Conservation (phyloP, 75 land plant genomes). For the Azolla pinnata region DNA sequence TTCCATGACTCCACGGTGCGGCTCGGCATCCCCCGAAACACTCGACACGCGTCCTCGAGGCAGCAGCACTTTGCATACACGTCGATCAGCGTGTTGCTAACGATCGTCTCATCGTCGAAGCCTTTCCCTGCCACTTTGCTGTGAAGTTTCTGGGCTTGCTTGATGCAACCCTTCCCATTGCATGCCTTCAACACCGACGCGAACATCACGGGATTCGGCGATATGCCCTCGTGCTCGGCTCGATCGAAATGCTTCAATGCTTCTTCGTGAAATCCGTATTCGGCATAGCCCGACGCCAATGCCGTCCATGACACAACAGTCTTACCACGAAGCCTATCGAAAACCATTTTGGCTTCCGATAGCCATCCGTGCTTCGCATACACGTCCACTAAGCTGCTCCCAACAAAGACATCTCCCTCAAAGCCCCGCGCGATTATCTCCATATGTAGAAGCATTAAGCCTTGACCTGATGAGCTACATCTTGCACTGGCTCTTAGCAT, state of each 20-base stretch:
- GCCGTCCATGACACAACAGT: slow-evolving; percentile 14
- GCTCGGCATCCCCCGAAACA: slow-evolving; percentile 12
- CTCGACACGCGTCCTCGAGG: slow-evolving; percentile 14
- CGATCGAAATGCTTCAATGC: too few relatives aligned
- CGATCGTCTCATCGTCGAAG: slow-evolving; percentile 7
- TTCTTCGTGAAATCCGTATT: slow-evolving; percentile 12
- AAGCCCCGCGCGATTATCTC: slow-evolving; percentile 11
- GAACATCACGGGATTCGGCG: slow-evolving; percentile 17
- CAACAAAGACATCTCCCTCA: slow-evolving; percentile 5
- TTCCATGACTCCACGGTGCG: slow-evolving; percentile 28
- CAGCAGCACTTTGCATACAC: slow-evolving; percentile 38
- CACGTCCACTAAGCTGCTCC: slow-evolving; percentile 15
- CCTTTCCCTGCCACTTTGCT: slow-evolving; percentile 7
- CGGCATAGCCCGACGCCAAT: slow-evolving; percentile 17
- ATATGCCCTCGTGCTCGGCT: too few relatives aligned
- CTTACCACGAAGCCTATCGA: neutral
- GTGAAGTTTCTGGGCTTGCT: slow-evolving; percentile 21
- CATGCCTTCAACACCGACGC: slow-evolving; percentile 17
- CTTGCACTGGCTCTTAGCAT: slow-evolving; percentile 5
- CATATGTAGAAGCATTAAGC: slow-evolving; percentile 9
- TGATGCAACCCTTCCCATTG: slow-evolving; percentile 6
- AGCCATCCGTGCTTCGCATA: slow-evolving; percentile 10
- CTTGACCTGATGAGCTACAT: neutral
- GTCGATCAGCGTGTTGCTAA: slow-evolving; percentile 18
- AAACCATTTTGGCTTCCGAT: slow-evolving; percentile 11